phyloP scores from a whole-genome alignment of 768 basidiomycete species.

The Trichaptum fuscoviolaceum region DNA sequence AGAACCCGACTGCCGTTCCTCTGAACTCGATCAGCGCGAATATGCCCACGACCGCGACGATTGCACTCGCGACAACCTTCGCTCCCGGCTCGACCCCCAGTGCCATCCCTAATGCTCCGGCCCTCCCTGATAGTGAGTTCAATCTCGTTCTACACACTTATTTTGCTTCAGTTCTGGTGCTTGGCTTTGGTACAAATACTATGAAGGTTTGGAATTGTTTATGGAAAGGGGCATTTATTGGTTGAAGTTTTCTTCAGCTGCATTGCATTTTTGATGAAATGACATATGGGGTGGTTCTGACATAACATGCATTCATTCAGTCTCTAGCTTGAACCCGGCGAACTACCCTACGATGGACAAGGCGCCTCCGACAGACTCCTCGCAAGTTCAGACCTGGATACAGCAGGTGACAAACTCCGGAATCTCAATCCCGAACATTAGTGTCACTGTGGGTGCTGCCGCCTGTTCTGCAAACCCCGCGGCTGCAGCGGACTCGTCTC shows the following conservation, averaged over 20 bases:
- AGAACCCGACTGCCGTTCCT: constrained; percentile 60
- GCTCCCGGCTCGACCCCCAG: constrained; percentile 48
- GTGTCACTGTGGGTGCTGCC: constrained; percentile 31
- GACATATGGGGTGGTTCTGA: constrained; percentile 41
- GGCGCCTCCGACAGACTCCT: constrained; percentile 52
- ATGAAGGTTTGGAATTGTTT: neutral
- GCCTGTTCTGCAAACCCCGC: constrained; percentile 52
- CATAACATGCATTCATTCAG: constrained; percentile 23
- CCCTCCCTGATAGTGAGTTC: constrained; percentile 31
- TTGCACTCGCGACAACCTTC: constrained; percentile 40
- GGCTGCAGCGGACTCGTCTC: constrained; percentile 44
- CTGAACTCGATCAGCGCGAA: constrained; percentile 42
- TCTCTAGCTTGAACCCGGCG: constrained; percentile 37
- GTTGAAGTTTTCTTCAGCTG: neutral
- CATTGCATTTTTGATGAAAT: constrained; percentile 17
- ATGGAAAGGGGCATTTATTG: neutral
- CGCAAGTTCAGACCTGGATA: constrained; percentile 70
- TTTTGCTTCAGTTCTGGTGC: neutral
- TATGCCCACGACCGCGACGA: constrained; percentile 38
- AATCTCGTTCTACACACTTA: neutral
- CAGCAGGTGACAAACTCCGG: constrained; percentile 51
- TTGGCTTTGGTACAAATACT: neutral
- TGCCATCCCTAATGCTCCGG: constrained; percentile 50
- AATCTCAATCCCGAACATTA: constrained; percentile 50
- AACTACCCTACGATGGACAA: constrained; percentile 67